Conservation (phyloP, 1,284 basidiomycete genomes). For the Fomitopsis pinicola region DNA sequence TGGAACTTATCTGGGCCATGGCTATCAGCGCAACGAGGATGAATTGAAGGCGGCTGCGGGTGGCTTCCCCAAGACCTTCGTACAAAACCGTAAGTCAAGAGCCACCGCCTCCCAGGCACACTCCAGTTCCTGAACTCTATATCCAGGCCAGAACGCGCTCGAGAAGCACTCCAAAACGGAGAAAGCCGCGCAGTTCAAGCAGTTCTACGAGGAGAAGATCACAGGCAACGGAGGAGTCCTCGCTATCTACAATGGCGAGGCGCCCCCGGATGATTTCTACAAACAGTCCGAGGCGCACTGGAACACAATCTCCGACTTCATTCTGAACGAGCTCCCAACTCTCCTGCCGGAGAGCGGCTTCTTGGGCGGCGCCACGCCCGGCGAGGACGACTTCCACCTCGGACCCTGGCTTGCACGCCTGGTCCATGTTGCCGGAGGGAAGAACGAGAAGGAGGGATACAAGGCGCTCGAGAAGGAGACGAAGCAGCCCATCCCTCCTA, state of each 20-base stretch:
- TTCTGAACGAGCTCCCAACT: conserved; percentile 36
- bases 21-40: conserved; percentile 41
- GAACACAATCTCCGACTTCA: conserved; percentile 33
- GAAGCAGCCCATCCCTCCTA: conserved; percentile 33
- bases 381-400: conserved; percentile 54
- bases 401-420: conserved; percentile 49
- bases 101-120: background rate
- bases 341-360: conserved; percentile 41
- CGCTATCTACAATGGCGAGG: conserved; percentile 38
- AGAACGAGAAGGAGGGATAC: conserved; percentile 31
- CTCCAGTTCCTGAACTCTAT: background rate
- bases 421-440: conserved; percentile 31
- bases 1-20: background rate
- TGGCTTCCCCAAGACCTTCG: conserved; percentile 37
- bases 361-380: conserved; percentile 42
- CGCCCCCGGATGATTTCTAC: conserved; percentile 37
- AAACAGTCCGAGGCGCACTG: conserved; percentile 36
- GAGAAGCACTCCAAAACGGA: conserved; percentile 36
- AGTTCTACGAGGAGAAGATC: conserved; percentile 51
- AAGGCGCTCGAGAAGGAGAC: conserved; percentile 37
- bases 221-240: conserved; percentile 42
- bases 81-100: conserved; percentile 39
- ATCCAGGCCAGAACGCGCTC: conserved; percentile 38
- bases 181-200: conserved; percentile 42
- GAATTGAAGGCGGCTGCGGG: conserved; percentile 43